Evolutionary conservation across 371 early-diverging fungal genomes (phyloP).

Genomic region (Parasitella parasitica): DNA sequence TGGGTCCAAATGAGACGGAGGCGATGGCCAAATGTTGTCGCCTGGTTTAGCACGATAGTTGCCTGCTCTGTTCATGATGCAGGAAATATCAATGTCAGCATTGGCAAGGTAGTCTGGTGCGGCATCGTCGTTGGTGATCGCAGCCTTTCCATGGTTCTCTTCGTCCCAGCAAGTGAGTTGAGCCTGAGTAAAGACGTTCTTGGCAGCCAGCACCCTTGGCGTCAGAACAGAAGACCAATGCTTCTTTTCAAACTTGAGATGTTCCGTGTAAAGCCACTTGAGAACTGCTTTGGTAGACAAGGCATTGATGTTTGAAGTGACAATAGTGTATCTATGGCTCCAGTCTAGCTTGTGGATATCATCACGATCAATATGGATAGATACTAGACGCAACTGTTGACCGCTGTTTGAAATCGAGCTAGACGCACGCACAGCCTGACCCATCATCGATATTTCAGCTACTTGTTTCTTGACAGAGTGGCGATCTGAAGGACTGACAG

Average conservation of each 20-base stretch:
- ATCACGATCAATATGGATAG: constrained; percentile 17
- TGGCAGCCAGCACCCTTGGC: constrained; percentile 13
- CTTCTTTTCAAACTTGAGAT: constrained; percentile 7
- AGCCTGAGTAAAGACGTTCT: neutral
- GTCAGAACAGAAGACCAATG: constrained; percentile 9
- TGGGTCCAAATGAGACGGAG: neutral
- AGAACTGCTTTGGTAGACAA: constrained; percentile 19
- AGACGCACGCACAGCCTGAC: constrained; percentile 4
- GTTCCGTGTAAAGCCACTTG: constrained; percentile 20
- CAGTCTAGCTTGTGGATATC: constrained; percentile 12
- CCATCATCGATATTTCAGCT: constrained; percentile 12
- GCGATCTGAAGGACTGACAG: neutral
- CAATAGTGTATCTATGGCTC: constrained; percentile 21
- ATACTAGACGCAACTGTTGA: neutral
- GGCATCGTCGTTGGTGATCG: constrained; percentile 1
- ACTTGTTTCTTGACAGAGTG: neutral
- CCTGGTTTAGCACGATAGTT: constrained; percentile 8
- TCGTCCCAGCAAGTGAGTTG: constrained; percentile 6
- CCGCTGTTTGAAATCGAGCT: neutral
- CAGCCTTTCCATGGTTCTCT: neutral
- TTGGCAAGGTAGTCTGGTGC: constrained; percentile 29
- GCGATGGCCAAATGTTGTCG: constrained; percentile 28
- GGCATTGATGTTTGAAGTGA: constrained; percentile 22
- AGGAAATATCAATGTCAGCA: constrained; percentile 30
- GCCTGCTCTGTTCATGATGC: constrained; percentile 17